These are phyloP conservation scores for Melastoma candidum DNA, from an alignment of 441 rosid species.

Conservation along the genomic window DNA sequence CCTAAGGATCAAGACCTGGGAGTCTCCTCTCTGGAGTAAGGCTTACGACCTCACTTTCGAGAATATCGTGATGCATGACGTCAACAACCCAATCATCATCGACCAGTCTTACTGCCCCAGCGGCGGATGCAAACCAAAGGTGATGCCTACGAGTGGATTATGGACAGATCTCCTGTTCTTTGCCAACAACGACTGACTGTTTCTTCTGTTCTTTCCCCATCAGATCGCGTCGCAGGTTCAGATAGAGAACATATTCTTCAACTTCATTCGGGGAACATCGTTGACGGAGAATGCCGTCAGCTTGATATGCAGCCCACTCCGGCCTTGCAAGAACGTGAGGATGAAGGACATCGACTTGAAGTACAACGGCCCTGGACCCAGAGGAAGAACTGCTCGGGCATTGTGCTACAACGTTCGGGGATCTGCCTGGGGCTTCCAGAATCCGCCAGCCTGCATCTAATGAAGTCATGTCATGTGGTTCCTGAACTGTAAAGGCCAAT, in stretches of 20 bases:
- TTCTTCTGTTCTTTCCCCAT: neutral
- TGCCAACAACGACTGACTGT: neutral
- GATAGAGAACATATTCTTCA: constrained; percentile 11
- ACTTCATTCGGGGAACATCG: constrained; percentile 17
- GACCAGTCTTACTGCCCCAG: constrained; percentile 22
- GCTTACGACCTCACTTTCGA: constrained; percentile 29
- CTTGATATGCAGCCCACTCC: constrained; percentile 16
- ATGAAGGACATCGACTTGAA: constrained; percentile 17
- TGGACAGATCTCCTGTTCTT: neutral
- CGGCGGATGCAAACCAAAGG: constrained; percentile 3
- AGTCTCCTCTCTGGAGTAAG: constrained; percentile 18
- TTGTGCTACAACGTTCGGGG: constrained; percentile 14
- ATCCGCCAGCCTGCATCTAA: constrained; percentile 3
- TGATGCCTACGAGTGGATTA: neutral
- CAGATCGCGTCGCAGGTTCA: constrained; percentile 12
- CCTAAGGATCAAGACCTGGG: constrained; percentile 54
- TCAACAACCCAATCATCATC: constrained; percentile 25
- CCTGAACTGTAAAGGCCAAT: too few relatives aligned
- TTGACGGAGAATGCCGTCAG: constrained; percentile 12
- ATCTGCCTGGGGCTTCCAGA: constrained; percentile 2
- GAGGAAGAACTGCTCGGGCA: neutral
- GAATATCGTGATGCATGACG: constrained; percentile 18
- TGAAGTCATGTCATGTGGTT: too few relatives aligned
- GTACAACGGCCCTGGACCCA: neutral
- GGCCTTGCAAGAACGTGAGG: constrained; percentile 17